These are phyloP conservation scores for Ascochyta rabiei DNA, from an alignment of 2,329 filamentous ascomycete genomes.

Conservation along the genomic window DNA sequence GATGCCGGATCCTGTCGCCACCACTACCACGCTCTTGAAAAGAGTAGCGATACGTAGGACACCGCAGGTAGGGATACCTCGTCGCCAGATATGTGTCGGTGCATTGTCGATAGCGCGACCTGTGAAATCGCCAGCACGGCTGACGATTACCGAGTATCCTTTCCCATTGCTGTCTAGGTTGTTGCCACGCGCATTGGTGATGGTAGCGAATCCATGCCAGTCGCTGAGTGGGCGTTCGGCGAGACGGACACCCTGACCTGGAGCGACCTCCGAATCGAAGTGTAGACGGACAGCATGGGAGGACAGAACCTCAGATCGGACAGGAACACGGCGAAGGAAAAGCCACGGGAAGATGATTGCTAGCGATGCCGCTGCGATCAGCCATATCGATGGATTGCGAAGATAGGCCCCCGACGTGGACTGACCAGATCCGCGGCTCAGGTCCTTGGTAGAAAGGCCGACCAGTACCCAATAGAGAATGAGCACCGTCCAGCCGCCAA, in stretches of 20 bases:
- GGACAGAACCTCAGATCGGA: constrained; percentile 73
- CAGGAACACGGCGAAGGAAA: constrained; percentile 69
- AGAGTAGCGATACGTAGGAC: constrained; percentile 46
- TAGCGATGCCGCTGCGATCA: constrained; percentile 69
- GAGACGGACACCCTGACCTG: constrained; percentile 42
- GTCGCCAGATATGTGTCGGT: constrained; percentile 46
- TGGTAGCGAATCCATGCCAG: constrained; percentile 50
- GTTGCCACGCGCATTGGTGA: constrained; percentile 36
- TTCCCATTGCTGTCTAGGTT: constrained; percentile 22
- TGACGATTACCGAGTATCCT: constrained; percentile 46
- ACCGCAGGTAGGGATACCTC: constrained; percentile 46
- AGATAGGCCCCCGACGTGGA: constrained; percentile 45
- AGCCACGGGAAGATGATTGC: constrained; percentile 78
- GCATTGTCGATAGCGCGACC: constrained; percentile 40
- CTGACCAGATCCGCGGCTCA: constrained; percentile 23
- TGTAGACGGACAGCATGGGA: constrained; percentile 74
- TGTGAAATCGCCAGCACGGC: constrained; percentile 49
- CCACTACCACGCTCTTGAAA: constrained; percentile 47
- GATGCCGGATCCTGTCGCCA: constrained; percentile 49
- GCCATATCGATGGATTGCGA: constrained; percentile 63
- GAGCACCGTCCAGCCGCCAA: constrained; percentile 47
- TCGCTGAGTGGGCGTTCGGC: constrained; percentile 41
- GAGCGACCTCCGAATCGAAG: constrained; percentile 42
- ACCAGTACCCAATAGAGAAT: constrained; percentile 45
- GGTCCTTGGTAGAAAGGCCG: constrained; percentile 35